A percentile compares a stretch with the other conserved stretches of the same genome.
These are phyloP conservation scores for Penicillium sp. DNA, from an alignment of 2,329 filamentous ascomycete genomes.

Conservation along the genomic window DNA sequence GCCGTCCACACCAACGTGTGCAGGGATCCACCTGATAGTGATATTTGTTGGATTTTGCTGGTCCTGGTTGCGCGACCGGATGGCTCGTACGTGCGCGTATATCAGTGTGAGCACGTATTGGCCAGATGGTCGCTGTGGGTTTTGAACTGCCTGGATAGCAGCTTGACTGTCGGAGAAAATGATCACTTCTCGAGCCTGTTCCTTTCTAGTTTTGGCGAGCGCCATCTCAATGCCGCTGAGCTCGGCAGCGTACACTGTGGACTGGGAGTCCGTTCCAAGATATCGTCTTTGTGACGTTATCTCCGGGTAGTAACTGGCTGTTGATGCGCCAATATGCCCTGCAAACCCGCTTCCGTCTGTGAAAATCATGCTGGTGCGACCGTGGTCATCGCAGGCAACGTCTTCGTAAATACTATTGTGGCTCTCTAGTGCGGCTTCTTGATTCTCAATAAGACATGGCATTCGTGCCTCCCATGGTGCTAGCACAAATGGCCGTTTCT, in stretches of 20 bases:
- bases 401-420: not conserved
- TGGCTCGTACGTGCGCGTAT: not conserved
- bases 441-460: not conserved
- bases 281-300: not conserved
- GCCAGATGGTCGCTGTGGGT: not conserved
- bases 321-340: not conserved
- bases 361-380: not conserved
- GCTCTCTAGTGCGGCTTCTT: not conserved
- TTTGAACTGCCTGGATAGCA: not conserved
- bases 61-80: not conserved
- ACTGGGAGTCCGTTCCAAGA: not conserved
- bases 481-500: not conserved
- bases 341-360: not conserved
- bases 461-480: constrained; percentile 1
- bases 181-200: not conserved
- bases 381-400: too few species aligned
- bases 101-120: not conserved
- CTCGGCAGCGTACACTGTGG: not conserved
- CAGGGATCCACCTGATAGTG: not conserved
- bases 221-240: constrained; percentile 1
- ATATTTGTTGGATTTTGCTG: not conserved
- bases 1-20: not conserved
- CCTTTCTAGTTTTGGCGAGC: not conserved
- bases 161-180: constrained; percentile 2
- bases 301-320: not conserved